Evolutionary conservation across 768 basidiomycete genomes (phyloP).

Genomic region (Russula lepida): DNA sequence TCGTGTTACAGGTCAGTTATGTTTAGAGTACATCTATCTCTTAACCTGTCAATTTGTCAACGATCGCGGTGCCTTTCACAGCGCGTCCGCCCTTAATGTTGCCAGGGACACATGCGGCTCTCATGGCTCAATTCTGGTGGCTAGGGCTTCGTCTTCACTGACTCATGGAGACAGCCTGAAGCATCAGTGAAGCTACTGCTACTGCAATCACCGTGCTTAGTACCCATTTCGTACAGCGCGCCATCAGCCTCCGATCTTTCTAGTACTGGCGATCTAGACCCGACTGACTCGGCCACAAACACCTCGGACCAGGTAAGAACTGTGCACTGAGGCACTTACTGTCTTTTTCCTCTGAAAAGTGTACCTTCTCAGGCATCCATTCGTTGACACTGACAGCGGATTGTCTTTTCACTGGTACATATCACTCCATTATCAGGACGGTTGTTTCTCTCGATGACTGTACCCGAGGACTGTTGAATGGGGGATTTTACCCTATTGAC

Average conservation of each 20-base stretch:
- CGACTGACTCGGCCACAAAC: not conserved
- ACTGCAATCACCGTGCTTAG: not conserved
- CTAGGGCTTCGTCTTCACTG: no score
- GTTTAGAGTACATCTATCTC: not conserved
- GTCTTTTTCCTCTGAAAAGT: slow-evolving; percentile 5
- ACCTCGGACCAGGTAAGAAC: not conserved
- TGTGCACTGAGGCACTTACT: slow-evolving; percentile 11
- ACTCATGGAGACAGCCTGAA: no score
- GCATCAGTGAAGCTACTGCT: no score
- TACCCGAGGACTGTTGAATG: not conserved
- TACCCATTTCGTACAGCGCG: not conserved
- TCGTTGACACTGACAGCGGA: not conserved
- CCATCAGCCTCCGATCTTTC: not conserved
- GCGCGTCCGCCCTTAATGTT: no score
- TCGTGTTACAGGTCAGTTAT: not conserved
- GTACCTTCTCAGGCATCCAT: not conserved
- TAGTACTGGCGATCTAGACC: not conserved
- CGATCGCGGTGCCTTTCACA: not conserved
- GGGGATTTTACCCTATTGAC: not conserved
- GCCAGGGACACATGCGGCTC: no score
- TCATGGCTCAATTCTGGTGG: no score
- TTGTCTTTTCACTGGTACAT: not conserved
- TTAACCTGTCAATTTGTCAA: not conserved
- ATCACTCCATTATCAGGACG: not conserved
- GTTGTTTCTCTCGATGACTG: not conserved